A percentile compares a stretch with the other conserved stretches of the same genome.
These are phyloP conservation scores for apple (Malus domestica) DNA, from an alignment of 306 rosid genomes.

Conservation along the genomic window ASM211411v1 NC_041798.1:27309001-27309500, in stretches of 20 bases:
- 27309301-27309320: not conserved
- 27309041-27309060: slow-evolving; percentile 49
- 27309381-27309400: not conserved
- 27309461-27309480: slow-evolving; percentile 39
- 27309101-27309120: too few species aligned
- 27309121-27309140: not conserved
- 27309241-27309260: not conserved
- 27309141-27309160: not conserved
- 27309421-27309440: not conserved
- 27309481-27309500: slow-evolving; percentile 76
- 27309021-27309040: slow-evolving; percentile 61
- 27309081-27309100: slow-evolving; percentile 29
- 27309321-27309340: not conserved
- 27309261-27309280: not conserved
- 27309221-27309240: not conserved
- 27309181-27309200: not conserved
- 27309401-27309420: not conserved
- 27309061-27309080: slow-evolving; percentile 51
- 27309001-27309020: slow-evolving; percentile 84
- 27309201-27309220: not conserved
- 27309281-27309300: not conserved
- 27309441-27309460: not conserved
- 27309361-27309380: not conserved
- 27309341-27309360: not conserved
- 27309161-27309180: not conserved